Evolutionary conservation across 768 basidiomycete species (phyloP), one percentile per base, ranked within the genome.

Genomic region (Suillus clintonianus): DNA sequence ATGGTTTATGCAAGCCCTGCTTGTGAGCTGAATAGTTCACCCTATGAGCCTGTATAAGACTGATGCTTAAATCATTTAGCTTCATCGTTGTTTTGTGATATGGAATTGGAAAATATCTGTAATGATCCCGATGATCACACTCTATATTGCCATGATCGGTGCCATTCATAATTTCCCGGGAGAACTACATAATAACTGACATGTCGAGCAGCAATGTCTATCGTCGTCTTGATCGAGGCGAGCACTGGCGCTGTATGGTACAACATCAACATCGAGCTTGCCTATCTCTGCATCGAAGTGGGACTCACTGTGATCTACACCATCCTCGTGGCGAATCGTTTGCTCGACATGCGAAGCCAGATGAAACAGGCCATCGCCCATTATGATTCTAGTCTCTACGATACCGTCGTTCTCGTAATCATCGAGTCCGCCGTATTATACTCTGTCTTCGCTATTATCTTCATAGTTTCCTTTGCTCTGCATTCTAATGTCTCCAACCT

Each of bases 231-330:
- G 9, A 66, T 59, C 4, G 60, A 65, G 63, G 39, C 67, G 41
- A n/a, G 17, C 13, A 69, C 24, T 8, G 70, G 66, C 17, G 54
- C 64, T n/a, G 24, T 68, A 41, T 71, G 69, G 60, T 71, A 71
- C 51, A 63, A 74, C 51, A 57, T 74, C 55, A 64, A 67, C 59
- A 59, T 65, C 30, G 62, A 71, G 51, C 43, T 76, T 11, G 65
- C 69, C 1, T 79, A 78, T 60, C 72, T 73, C 51, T 71, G 62
- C 41, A 65, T 78, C 14, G 66, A 76, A 22, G 60, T 78, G 5
- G 70, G 69, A 14, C 59, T 76, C 32, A 78, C 75, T 47, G 42
- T 79, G 43, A 22, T 76, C 27, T 68, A 75, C 39, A 76, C 78
- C 0, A 17, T 74, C 36, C 66, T 77, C 8, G 75, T 81, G 48